Conservation (phyloP, 495 filamentous ascomycete genomes). For the Aspergillus panamensis region DNA sequence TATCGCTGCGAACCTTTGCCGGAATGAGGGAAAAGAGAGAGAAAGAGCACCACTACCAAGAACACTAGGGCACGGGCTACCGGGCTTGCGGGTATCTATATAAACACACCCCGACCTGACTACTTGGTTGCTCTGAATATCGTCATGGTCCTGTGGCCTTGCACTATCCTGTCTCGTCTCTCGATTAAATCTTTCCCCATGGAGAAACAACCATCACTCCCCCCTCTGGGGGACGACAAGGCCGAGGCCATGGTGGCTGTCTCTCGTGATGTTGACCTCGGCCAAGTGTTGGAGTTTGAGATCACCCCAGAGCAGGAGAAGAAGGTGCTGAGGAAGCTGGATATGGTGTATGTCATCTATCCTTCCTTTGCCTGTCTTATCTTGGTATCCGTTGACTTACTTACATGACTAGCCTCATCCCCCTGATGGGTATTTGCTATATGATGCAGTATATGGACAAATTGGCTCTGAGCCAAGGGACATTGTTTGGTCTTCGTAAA, state of each 20-base stretch:
- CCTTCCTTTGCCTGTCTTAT: background rate
- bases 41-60: background rate
- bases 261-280: conserved; percentile 35
- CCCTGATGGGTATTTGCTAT: conserved; percentile 45
- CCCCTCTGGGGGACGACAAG: conserved; percentile 3
- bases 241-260: conserved; percentile 10
- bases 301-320: conserved; percentile 29
- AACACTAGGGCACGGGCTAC: background rate
- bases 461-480: conserved; percentile 52
- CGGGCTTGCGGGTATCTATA: background rate
- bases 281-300: conserved; percentile 32
- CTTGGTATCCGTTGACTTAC: background rate
- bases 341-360: conserved; percentile 29
- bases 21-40: background rate
- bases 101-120: background rate
- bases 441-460: conserved; percentile 59
- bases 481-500: conserved; percentile 44
- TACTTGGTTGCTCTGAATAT: background rate
- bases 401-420: conserved; percentile 38
- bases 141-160: background rate
- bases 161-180: background rate
- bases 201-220: conserved; percentile 11
- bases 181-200: conserved; percentile 5
- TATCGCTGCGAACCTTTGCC: background rate
- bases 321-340: conserved; percentile 34